These are phyloP conservation scores for Acer campestre DNA, from an alignment of 345 rosid species.

Conservation along the genomic window DNA sequence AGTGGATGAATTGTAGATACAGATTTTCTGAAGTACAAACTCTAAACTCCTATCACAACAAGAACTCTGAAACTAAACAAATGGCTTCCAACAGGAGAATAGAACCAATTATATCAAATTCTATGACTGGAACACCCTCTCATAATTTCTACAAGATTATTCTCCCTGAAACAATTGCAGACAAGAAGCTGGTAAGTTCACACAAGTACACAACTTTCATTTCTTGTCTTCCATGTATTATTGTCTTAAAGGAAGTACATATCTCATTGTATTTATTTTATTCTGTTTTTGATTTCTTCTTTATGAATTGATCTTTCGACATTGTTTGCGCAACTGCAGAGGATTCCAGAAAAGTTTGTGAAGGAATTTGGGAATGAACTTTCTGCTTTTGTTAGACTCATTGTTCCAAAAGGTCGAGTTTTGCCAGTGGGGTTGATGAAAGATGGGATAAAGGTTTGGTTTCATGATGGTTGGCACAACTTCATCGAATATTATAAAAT, in stretches of 20 bases:
- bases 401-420: constrained; percentile 32
- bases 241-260: background rate
- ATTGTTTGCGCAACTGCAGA: constrained; percentile 21
- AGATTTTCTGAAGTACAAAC: background rate
- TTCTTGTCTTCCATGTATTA: background rate
- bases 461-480: constrained; percentile 45
- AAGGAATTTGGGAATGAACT: constrained; percentile 35
- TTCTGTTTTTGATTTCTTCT: constrained; percentile 1
- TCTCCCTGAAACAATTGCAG: background rate
- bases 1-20: background rate
- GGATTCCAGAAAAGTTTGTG: constrained; percentile 40
- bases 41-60: background rate
- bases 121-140: background rate
- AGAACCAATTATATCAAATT: background rate
- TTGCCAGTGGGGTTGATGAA: constrained; percentile 39
- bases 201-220: background rate
- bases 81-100: background rate
- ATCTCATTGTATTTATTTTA: background rate
- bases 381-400: constrained; percentile 30
- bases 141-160: background rate
- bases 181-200: background rate
- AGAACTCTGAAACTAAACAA: background rate
- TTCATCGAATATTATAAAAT: constrained; percentile 38
- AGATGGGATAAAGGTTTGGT: constrained; percentile 30
- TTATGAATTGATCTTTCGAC: background rate